Conservation (phyloP, 441 rosid species). For the Theobroma grandiflorum region DNA sequence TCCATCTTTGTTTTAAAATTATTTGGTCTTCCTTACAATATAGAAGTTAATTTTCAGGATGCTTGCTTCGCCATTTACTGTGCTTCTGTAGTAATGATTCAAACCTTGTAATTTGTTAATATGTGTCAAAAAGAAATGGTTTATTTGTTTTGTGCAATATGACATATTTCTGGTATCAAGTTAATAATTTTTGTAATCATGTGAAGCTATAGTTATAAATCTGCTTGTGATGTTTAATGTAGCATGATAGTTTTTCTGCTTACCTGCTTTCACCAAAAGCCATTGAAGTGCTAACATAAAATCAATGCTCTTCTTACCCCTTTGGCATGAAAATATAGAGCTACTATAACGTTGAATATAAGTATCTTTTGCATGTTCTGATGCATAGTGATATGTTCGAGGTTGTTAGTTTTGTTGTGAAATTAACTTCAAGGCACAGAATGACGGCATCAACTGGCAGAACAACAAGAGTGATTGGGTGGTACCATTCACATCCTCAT, state of each 20-base stretch:
- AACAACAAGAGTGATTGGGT: conserved; percentile 94
- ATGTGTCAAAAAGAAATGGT: neutral
- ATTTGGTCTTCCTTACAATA: neutral
- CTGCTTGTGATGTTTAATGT: neutral
- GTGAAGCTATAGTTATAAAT: conserved; percentile 2
- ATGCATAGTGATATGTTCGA: neutral
- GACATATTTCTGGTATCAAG: neutral
- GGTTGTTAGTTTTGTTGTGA: conserved; percentile 29
- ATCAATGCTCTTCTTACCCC: neutral
- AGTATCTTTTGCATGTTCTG: neutral
- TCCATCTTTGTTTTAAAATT: conserved; percentile 4
- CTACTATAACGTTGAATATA: neutral
- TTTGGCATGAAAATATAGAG: neutral
- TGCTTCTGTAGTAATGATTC: neutral
- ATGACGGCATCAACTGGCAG: conserved; percentile 84
- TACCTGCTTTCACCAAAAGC: neutral
- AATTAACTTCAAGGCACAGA: conserved; percentile 70
- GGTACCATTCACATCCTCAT: conserved; percentile 99
- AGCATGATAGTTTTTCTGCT: neutral
- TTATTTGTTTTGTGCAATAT: neutral
- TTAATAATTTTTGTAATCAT: neutral
- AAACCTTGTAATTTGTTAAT: neutral
- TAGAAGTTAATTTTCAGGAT: neutral
- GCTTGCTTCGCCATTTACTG: neutral
- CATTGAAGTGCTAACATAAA: neutral